These are phyloP conservation scores for Aristolochia californica DNA, from an alignment of 164 flowering plant genomes.

Conservation along the genomic window DNA sequence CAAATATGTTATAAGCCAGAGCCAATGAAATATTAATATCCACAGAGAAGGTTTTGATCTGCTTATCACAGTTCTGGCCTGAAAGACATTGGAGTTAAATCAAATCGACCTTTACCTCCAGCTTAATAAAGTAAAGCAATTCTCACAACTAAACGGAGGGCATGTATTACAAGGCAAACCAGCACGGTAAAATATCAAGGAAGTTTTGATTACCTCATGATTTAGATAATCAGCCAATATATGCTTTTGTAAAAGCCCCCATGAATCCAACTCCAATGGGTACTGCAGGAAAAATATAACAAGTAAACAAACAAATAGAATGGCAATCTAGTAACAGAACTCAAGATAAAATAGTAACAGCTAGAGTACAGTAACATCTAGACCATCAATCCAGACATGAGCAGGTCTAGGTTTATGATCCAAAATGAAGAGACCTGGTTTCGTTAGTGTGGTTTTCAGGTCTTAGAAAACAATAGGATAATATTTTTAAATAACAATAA, in stretches of 20 bases:
- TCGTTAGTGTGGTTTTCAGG: neutral
- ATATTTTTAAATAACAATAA: too few relatives aligned
- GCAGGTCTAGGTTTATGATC: neutral
- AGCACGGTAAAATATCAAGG: neutral
- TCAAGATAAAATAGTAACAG: neutral
- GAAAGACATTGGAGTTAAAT: too few relatives aligned
- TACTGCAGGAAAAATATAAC: conserved; percentile 36
- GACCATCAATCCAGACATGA: neutral
- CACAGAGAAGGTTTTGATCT: too few relatives aligned
- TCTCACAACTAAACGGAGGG: too few relatives aligned
- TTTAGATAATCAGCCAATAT: conserved; percentile 68
- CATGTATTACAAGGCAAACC: too few relatives aligned
- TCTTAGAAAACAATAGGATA: too few relatives aligned
- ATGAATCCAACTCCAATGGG: conserved; percentile 73
- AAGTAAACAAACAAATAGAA: neutral
- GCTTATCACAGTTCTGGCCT: too few relatives aligned
- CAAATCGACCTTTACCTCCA: too few relatives aligned
- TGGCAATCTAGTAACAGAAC: neutral
- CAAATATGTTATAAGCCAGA: too few relatives aligned
- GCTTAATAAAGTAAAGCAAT: too few relatives aligned
- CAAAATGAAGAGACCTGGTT: neutral
- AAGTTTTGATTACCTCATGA: conserved; percentile 48
- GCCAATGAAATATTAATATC: too few relatives aligned
- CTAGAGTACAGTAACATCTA: neutral
- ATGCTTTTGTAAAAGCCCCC: conserved; percentile 67